Base-by-base conservation (phyloP, 2,329 filamentous ascomycete genomes). In the Ophiostoma ulmi region DNA sequence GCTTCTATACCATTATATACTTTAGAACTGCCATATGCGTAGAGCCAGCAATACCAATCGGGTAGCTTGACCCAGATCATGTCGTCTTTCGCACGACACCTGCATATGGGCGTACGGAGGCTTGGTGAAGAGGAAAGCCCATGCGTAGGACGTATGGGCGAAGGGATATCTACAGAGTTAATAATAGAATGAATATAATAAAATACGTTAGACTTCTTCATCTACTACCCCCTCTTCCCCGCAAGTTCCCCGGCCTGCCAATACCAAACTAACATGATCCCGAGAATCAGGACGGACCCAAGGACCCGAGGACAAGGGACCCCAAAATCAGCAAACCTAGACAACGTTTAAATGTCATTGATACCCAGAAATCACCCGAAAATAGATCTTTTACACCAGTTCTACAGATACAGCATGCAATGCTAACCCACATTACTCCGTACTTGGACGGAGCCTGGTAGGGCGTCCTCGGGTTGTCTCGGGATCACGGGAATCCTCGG, bases 401-500 rank as follows among this genome's bases (percentile, higher is more conserved):
- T 31, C 31, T 31, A 31, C 44, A 20, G 17, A 17, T 11, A 31
- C 11, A 58, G 13, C n/a, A 11, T 22, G 52, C 26, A 58, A 58
- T 58, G 22, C n/a, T 58, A 64, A 64, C 61, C 61, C 61, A 64
- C 61, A 38, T 38, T 64, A 38, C 61, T 64, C 61, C 61, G 61
- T 64, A 64, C 31, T 48, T 64, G 61, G 61, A 31, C 61, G 61
- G 61, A 64, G 61, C 61, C 61, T 38, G 26, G 61, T 64, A 64
- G 61, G 61, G 61, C 61, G 61, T 64, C 61, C 61, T 22, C 70
- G 70, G 70, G 66, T 68, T 41, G 70, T 68, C 66, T 69, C 70
- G 70, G 70, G 67, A 69, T 65, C 8, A 61, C 66, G 70, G 70
- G 22, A 65, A 52, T 44, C 52, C n/a, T 58, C 52, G 52, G 52